Evolutionary conservation across 139 green algal genomes (phyloP), one percentile per base, ranked within the genome.

Genomic region (Chlorella sp.): DNA sequence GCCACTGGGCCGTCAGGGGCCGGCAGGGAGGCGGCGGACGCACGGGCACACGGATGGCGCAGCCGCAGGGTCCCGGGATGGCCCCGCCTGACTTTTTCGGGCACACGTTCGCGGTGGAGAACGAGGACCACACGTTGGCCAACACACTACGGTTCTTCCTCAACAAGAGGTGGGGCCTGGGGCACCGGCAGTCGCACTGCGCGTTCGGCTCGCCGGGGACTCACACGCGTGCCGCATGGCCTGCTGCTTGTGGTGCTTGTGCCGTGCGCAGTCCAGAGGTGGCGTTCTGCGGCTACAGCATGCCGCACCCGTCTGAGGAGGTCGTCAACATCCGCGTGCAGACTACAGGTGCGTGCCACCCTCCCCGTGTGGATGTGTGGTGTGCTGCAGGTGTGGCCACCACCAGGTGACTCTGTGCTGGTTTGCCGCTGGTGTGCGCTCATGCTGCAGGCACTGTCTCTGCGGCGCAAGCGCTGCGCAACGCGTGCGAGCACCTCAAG

Each of bases 71-170:
- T n/a, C n/a, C n/a, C n/a, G n/a, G n/a, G n/a, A n/a, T n/a, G n/a
- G n/a, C n/a, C n/a, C 42, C 42, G 17, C 23, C 36, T 34, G 73
- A 78, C 62, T 76, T 67, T 51, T 80, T 73, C 50, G 81, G 81
- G 42, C 71, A 74, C 26, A 96, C 91, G 0, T 96, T 95, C 51
- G 65, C 83, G 5, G 73, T 96, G 5, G 77, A 91, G 62, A 77
- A 93, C 5, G 91, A 96, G 62, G 89, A 94, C 71, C 91, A 96
- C 77, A 95, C 91, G 23, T 71, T 96, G 0, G 91, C 86, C n/a
- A 95, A 95, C 73, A 71, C 86, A 0, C 71, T 95, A n/a, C 78
- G 90, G 1, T 93, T 91, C 73, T 85, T 95, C 29, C 77, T 96
- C 1, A 96, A 96, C 82, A 91, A 91, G 50, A 90, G 91, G 88